Conservation (phyloP, 2,329 filamentous ascomycete species). For the Sporothrix inflata region DNA sequence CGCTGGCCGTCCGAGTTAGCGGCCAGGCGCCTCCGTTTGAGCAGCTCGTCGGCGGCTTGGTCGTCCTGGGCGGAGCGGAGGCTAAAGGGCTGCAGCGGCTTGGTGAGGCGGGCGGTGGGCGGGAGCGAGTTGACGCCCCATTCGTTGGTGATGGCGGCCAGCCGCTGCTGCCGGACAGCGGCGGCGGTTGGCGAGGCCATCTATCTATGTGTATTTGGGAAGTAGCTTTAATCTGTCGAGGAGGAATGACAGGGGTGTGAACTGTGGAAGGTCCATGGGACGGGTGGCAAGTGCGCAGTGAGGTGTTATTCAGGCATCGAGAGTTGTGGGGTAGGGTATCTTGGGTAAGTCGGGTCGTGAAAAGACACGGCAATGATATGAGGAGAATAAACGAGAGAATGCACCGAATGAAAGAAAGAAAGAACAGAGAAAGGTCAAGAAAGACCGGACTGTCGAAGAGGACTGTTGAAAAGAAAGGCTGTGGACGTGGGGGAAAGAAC, state of each 20-base stretch:
- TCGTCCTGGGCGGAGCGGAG: conserved; percentile 56
- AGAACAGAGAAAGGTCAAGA: neutral
- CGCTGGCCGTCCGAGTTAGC: conserved; percentile 32
- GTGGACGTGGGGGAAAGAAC: neutral
- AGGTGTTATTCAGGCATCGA: neutral
- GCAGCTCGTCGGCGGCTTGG: conserved; percentile 56
- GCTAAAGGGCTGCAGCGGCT: conserved; percentile 44
- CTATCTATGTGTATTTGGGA: neutral
- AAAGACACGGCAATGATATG: neutral
- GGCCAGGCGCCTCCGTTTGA: conserved; percentile 49
- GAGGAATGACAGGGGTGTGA: neutral
- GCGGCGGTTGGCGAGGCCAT: conserved; percentile 9
- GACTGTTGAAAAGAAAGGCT: neutral
- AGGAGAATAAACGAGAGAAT: neutral
- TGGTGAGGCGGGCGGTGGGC: conserved; percentile 46
- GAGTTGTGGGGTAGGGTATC: neutral
- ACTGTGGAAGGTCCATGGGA: neutral
- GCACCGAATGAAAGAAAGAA: neutral
- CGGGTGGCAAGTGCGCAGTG: neutral
- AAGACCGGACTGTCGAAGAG: neutral
- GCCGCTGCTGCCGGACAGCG: conserved; percentile 50
- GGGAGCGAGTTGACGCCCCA: conserved; percentile 51
- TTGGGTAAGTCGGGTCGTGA: neutral
- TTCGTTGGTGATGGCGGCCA: conserved; percentile 54
- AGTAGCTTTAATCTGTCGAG: neutral